phyloP scores from a whole-genome alignment of 2,329 filamentous ascomycete species.

The Atkinsonella hypoxylon region DNA sequence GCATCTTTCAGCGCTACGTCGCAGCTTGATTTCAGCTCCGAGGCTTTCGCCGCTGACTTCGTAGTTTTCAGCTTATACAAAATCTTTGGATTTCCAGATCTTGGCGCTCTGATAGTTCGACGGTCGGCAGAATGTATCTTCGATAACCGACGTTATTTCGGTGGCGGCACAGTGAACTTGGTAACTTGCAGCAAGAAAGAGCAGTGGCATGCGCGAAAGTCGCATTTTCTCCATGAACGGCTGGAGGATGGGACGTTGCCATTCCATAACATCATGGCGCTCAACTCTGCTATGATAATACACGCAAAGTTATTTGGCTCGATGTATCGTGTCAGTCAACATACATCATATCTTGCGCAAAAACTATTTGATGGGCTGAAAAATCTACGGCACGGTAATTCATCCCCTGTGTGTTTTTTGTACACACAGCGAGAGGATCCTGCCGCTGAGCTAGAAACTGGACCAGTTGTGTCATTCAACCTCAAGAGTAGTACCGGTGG shows the following conservation, averaged over 20 bases:
- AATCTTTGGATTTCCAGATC: conserved; percentile 92
- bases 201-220: conserved; percentile 73
- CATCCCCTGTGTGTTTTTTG: conserved; percentile 49
- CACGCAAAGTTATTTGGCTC: conserved; percentile 60
- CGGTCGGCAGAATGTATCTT: conserved; percentile 56
- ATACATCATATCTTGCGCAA: conserved; percentile 54
- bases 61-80: conserved; percentile 85
- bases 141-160: conserved; percentile 66
- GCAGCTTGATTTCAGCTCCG: conserved; percentile 56
- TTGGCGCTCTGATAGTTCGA: conserved; percentile 74
- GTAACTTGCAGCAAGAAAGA: conserved; percentile 60
- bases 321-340: conserved; percentile 56
- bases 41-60: conserved; percentile 62
- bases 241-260: conserved; percentile 88
- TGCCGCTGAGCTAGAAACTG: conserved; percentile 33
- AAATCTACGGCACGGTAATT: conserved; percentile 57
- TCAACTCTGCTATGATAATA: conserved; percentile 60
- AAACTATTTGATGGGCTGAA: conserved; percentile 47
- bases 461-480: conserved; percentile 79
- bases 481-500: conserved; percentile 53
- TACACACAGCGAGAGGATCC: conserved; percentile 35
- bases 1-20: conserved; percentile 71
- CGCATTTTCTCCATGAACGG: conserved; percentile 59
- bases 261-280: conserved; percentile 78
- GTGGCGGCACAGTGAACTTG: conserved; percentile 88